phyloP scores from a whole-genome alignment of 2,329 filamentous ascomycete species.

The Neonectria hederae region DNA sequence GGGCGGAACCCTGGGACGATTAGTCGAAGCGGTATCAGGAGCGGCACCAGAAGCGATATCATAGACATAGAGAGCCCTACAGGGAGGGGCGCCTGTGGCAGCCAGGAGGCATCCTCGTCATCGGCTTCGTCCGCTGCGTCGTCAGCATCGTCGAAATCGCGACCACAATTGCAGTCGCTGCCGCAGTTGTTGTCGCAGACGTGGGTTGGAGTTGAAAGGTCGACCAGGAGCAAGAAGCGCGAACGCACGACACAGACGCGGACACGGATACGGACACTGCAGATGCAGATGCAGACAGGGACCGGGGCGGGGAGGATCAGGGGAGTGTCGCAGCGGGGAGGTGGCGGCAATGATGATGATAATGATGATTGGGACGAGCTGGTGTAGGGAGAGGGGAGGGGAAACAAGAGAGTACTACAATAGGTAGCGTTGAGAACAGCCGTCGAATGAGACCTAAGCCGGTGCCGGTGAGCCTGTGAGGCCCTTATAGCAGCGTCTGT shows the following conservation, averaged over 20 bases:
- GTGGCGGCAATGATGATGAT: constrained; percentile 17
- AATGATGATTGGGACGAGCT: constrained; percentile 36
- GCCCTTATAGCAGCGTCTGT: constrained; percentile 30
- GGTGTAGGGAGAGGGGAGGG: no score
- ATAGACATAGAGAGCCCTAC: background rate
- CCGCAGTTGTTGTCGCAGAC: background rate
- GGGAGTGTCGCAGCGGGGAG: constrained; percentile 21
- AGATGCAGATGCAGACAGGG: constrained; percentile 11
- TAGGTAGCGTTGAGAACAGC: no score
- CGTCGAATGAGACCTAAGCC: no score
- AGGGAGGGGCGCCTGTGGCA: background rate
- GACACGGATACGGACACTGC: constrained; percentile 19
- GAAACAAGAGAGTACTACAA: no score
- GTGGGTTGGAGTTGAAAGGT: background rate
- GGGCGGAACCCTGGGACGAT: background rate
- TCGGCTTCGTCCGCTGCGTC: background rate
- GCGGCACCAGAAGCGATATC: no score
- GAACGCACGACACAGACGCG: constrained; percentile 24
- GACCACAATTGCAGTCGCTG: background rate
- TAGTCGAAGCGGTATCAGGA: background rate
- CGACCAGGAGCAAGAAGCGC: constrained; percentile 29
- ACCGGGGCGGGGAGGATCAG: constrained; percentile 23
- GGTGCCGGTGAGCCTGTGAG: no score
- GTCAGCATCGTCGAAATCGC: background rate
- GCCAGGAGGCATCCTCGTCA: background rate